Conservation (phyloP, 1,139 yeast genomes). For the Scheffersomyces titani region DNA sequence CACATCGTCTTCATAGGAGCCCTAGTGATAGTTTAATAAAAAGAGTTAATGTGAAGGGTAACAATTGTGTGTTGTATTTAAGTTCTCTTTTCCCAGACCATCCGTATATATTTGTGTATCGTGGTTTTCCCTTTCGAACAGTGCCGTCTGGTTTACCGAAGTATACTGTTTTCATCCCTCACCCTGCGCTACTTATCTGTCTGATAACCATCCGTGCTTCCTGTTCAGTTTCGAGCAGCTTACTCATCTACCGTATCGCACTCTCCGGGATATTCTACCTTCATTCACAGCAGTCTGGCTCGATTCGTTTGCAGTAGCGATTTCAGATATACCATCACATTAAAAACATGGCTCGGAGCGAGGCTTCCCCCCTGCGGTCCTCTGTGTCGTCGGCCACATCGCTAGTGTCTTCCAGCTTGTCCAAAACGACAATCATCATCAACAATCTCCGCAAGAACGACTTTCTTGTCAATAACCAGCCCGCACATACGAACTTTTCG, state of each 20-base stretch:
- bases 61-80: too few species aligned
- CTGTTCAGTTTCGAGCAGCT: background rate
- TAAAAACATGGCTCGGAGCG: background rate
- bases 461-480: constrained; percentile 21
- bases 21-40: background rate
- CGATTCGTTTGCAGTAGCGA: background rate
- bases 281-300: background rate
- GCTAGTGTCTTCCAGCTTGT: constrained; percentile 1
- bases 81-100: background rate
- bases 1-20: background rate
- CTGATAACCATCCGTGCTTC: background rate
- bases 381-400: background rate
- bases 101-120: background rate
- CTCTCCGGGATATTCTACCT: background rate
- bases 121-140: too few species aligned
- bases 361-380: background rate
- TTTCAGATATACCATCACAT: background rate
- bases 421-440: constrained; percentile 39
- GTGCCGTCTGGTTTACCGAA: background rate
- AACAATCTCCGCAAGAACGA: constrained; percentile 35
- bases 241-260: background rate
- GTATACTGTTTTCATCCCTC: background rate
- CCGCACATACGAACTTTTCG: constrained; percentile 1
- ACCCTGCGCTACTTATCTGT: background rate
- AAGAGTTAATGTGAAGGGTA: background rate